A percentile compares a stretch with the other conserved stretches of the same genome.
phyloP scores from a whole-genome alignment of 225 moss, liverwort and hornwort genomes.

The Anthoceros angustus region DNA sequence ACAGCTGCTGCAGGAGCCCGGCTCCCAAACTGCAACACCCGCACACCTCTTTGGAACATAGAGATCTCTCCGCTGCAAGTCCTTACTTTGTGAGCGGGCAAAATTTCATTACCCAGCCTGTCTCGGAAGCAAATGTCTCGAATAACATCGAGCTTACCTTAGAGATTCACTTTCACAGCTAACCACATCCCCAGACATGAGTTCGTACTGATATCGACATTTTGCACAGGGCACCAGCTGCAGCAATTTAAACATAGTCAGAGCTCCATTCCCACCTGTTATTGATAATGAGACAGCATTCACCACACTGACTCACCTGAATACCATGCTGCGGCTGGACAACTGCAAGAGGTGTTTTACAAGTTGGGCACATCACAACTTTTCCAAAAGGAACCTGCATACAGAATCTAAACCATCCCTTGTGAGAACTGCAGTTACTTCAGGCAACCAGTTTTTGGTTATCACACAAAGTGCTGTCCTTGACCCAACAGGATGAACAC shows the following conservation, averaged over 20 bases:
- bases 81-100: background rate
- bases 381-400: conserved; percentile 95
- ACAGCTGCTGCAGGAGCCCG: conserved; percentile 61
- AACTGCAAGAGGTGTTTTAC: conserved; percentile 76
- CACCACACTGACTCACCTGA: conserved; percentile 36
- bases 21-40: conserved; percentile 46
- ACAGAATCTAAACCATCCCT: conserved; percentile 32
- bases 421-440: background rate
- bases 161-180: conserved; percentile 74
- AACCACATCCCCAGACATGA: conserved; percentile 78
- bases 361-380: conserved; percentile 85
- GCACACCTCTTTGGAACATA: conserved; percentile 40
- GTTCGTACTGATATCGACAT: conserved; percentile 93
- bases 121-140: background rate
- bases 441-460: no score
- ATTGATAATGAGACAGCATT: background rate
- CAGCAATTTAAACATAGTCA: background rate
- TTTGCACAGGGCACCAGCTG: conserved; percentile 82
- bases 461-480: no score
- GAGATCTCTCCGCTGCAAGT: conserved; percentile 46
- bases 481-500: no score
- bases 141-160: conserved; percentile 26
- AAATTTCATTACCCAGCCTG: background rate
- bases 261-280: background rate
- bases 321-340: conserved; percentile 96